These are phyloP conservation scores for Aspergillus asperescens DNA, from an alignment of 495 filamentous ascomycete genomes.

Conservation along the genomic window DNA sequence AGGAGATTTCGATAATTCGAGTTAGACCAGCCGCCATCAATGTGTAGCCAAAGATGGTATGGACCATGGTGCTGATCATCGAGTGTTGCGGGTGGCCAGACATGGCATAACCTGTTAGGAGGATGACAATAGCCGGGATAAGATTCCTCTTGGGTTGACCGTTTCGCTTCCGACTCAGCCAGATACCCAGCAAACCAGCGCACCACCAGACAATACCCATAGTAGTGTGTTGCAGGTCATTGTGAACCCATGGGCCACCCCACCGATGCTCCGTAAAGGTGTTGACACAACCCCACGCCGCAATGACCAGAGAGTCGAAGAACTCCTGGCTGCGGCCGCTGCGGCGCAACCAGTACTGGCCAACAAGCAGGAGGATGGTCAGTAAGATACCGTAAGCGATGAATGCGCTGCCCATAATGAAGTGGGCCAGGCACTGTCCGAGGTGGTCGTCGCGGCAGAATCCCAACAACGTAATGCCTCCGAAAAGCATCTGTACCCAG, in stretches of 20 bases:
- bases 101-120: conserved; percentile 96
- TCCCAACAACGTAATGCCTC: conserved; percentile 88
- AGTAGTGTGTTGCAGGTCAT: conserved; percentile 93
- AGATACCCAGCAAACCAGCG: conserved; percentile 85
- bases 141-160: conserved; percentile 88
- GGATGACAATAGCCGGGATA: conserved; percentile 82
- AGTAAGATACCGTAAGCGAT: conserved; percentile 89
- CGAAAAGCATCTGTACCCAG: conserved; percentile 97
- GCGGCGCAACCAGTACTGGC: conserved; percentile 78
- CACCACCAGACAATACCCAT: conserved; percentile 99
- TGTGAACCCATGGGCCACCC: conserved; percentile 84
- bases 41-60: conserved; percentile 90
- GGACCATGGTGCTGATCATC: conserved; percentile 80
- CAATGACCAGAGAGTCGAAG: conserved; percentile 88
- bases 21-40: conserved; percentile 84
- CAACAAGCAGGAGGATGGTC: conserved; percentile 79
- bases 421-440: conserved; percentile 92
- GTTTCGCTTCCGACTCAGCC: conserved; percentile 77
- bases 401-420: conserved; percentile 97
- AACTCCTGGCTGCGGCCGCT: conserved; percentile 93
- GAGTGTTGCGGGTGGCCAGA: conserved; percentile 77
- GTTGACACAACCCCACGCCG: conserved; percentile 92
- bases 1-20: conserved; percentile 85
- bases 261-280: conserved; percentile 97
- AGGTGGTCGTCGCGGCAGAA: conserved; percentile 90